Evolutionary conservation across 495 filamentous ascomycete genomes (phyloP).

Genomic region (Xylona heveae): DNA sequence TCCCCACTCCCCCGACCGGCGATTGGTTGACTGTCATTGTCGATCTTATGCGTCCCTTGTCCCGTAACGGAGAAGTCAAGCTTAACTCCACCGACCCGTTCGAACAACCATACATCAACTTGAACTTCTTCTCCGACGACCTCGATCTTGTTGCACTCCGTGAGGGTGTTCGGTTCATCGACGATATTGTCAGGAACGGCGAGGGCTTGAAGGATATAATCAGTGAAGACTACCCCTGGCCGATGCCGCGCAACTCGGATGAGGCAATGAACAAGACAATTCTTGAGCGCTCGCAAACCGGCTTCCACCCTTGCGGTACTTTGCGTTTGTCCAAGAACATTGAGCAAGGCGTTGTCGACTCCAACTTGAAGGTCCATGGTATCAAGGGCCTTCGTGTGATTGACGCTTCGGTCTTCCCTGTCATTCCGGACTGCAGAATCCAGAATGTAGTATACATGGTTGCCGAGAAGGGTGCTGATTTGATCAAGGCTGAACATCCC

Average conservation of each 20-base stretch:
- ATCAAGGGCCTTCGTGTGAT: conserved; percentile 28
- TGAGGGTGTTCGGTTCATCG: conserved; percentile 30
- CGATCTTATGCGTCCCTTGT: conserved; percentile 33
- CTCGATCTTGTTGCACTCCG: conserved; percentile 34
- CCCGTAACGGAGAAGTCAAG: conserved; percentile 25
- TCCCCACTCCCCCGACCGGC: conserved; percentile 25
- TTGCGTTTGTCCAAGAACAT: conserved; percentile 29
- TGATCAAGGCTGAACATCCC: too few relatives aligned
- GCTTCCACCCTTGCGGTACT: conserved; percentile 34
- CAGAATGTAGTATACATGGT: conserved; percentile 34
- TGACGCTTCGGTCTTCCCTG: conserved; percentile 23
- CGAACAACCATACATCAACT: conserved; percentile 32
- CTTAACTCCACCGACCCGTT: conserved; percentile 29
- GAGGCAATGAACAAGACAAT: conserved; percentile 34
- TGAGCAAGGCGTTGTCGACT: conserved; percentile 30
- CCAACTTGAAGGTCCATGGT: conserved; percentile 30
- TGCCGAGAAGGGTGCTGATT: conserved; percentile 32
- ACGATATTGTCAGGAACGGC: conserved; percentile 33
- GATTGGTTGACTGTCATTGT: conserved; percentile 35
- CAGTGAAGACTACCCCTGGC: conserved; percentile 31
- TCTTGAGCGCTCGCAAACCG: conserved; percentile 34
- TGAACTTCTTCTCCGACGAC: conserved; percentile 35
- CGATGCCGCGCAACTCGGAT: conserved; percentile 32
- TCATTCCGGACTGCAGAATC: conserved; percentile 24
- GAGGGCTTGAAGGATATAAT: conserved; percentile 35